Conservation (phyloP, 345 rosid species). For the Garcia nutans region DNA sequence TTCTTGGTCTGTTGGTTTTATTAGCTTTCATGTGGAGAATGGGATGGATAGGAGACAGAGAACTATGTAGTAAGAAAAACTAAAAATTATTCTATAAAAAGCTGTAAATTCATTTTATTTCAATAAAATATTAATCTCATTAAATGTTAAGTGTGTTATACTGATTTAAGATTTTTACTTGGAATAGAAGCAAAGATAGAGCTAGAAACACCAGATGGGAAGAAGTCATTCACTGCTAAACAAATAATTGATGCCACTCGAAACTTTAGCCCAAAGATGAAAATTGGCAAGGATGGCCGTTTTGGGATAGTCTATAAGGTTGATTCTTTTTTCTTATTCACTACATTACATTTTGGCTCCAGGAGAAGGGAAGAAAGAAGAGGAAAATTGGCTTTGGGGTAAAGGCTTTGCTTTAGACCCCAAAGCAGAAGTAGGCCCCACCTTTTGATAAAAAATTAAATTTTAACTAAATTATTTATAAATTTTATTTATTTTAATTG, state of each 20-base stretch:
- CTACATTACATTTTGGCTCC: too few species aligned
- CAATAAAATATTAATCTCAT: too few species aligned
- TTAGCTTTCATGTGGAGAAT: constrained; percentile 18
- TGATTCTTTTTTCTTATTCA: not conserved
- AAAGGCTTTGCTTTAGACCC: too few species aligned
- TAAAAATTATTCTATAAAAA: too few species aligned
- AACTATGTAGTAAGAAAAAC: constrained; percentile 3
- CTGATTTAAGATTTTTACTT: not conserved
- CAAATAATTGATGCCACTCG: constrained; percentile 17
- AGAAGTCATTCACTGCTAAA: constrained; percentile 3
- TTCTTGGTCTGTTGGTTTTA: constrained; percentile 2
- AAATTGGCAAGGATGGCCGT: constrained; percentile 9
- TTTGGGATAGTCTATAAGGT: constrained; percentile 12
- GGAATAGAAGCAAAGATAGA: constrained; percentile 6
- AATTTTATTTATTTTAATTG: too few species aligned
- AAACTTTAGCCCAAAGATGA: constrained; percentile 18
- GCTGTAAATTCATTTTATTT: not conserved
- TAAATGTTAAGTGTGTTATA: too few species aligned
- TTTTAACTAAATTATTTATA: too few species aligned
- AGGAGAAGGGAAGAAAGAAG: too few species aligned
- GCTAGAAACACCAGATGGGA: constrained; percentile 7
- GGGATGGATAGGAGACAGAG: constrained; percentile 20
- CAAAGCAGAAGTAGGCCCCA: too few species aligned
- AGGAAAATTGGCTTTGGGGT: too few species aligned
- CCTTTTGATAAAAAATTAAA: too few species aligned